Evolutionary conservation across 2,329 filamentous ascomycete species (phyloP).

Genomic region (Macrophomina phaseolina): DNA sequence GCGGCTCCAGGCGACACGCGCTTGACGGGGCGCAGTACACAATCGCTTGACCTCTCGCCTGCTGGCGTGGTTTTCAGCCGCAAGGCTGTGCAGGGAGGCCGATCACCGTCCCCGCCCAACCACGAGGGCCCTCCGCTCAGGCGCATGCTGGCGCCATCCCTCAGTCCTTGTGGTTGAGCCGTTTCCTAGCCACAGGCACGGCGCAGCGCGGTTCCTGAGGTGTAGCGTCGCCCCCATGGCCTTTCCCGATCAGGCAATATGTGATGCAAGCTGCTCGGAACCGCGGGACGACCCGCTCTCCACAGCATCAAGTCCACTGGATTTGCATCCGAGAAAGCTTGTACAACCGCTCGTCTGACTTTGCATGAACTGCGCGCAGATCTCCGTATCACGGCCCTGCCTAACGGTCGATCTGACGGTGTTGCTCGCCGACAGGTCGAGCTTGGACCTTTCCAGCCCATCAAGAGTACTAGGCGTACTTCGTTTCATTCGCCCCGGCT

Average conservation of each 20-base stretch:
- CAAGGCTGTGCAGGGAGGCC: slow-evolving; percentile 9
- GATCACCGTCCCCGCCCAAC: slow-evolving; percentile 12
- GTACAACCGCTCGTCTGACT: neutral
- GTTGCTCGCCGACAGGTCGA: neutral
- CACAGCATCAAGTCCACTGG: neutral
- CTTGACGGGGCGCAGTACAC: neutral
- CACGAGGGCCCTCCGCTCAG: neutral
- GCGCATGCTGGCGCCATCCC: neutral
- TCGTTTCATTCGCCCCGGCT: neutral
- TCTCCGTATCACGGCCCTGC: slow-evolving; percentile 9
- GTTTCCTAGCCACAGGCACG: neutral
- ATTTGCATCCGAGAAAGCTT: slow-evolving; percentile 12
- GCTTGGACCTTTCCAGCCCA: neutral
- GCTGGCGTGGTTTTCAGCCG: neutral
- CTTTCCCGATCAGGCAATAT: neutral
- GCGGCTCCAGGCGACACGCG: neutral
- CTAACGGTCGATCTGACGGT: neutral
- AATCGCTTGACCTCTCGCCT: no score
- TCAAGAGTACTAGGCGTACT: neutral
- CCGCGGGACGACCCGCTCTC: slow-evolving; percentile 20
- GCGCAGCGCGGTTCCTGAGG: neutral
- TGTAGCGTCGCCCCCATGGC: neutral
- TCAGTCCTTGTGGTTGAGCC: neutral
- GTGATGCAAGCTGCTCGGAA: neutral
- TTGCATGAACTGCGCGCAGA: slow-evolving; percentile 7